Base-by-base conservation (phyloP, 352 stramenopile species). In the Peronosclerospora sorghi region DNA sequence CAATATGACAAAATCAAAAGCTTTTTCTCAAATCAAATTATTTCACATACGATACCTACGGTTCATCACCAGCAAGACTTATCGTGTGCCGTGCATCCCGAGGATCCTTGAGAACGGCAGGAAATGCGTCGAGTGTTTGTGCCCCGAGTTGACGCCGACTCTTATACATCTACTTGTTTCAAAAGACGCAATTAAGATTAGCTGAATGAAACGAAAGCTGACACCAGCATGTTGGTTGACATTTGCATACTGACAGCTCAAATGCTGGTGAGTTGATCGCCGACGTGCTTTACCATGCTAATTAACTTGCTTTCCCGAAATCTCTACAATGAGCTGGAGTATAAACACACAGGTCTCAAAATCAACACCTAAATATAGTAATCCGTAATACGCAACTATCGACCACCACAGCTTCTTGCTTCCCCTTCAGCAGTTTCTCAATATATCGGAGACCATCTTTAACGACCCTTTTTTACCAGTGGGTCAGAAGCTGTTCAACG, bases 391-490 rank as follows among this genome's bases (percentile, higher is more conserved):
- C 62, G 65, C 32, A 92, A 48, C 5, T 46, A 40, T 92, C 79
- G 20, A 86, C 72, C 6, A 86, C 54, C 3, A 89, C 45, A 12
- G 79, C 72, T 40, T 89, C 79, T 8, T 73, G 64, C 32, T 83
- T 89, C 5, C 79, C 75, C 38, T 54, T 67, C 0, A 76, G 76
- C 13, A 92, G 63, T 18, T 83, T 62, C 1, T 43, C 46, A 4
- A 92, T 53, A 53, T 73, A 89, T 6, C 76, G 69, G 18, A 92
- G 63, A 15, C 73, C 67, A 26, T 85, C 75, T 45, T 85, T 66
- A 19, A 89, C 36, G 24, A 65, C 63, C 10, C 76, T 76, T 41
- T 75, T 78, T 51, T 86, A 62, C 79, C 79, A 89, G 32, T 79
- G 56, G 23, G 38, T 45, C 4, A 89, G 62, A 7, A 92, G 54